Conservation (phyloP, 2,329 filamentous ascomycete genomes). For the Torrubiella hemipterigena region DNA sequence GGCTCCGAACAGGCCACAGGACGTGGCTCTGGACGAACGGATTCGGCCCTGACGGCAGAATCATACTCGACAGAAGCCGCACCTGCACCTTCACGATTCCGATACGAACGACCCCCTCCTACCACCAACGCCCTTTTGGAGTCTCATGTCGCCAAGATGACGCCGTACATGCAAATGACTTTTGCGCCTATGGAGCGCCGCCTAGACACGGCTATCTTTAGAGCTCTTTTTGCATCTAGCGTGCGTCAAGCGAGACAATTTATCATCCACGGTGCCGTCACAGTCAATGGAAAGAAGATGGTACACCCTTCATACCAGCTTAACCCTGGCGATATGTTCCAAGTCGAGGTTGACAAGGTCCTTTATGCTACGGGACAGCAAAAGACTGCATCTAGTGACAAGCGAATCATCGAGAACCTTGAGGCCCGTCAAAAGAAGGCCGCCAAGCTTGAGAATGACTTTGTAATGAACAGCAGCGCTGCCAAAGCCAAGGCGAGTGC, state of each 20-base stretch:
- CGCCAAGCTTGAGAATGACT: slow-evolving; percentile 7
- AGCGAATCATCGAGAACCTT: slow-evolving; percentile 13
- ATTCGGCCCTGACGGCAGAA: slow-evolving; percentile 18
- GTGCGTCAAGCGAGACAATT: slow-evolving; percentile 88
- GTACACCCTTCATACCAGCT: slow-evolving; percentile 81
- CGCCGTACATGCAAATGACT: slow-evolving; percentile 93
- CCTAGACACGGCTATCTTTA: slow-evolving; percentile 87
- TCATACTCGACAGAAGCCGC: slow-evolving; percentile 18
- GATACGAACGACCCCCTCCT: slow-evolving; percentile 10
- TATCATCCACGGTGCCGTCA: slow-evolving; percentile 83
- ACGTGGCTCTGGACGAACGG: slow-evolving; percentile 58
- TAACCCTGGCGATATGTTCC: slow-evolving; percentile 97
- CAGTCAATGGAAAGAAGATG: slow-evolving; percentile 97
- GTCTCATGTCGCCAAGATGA: slow-evolving; percentile 32
- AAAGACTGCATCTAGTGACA: slow-evolving; percentile 33
- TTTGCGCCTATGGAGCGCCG: slow-evolving; percentile 85
- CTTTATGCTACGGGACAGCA: slow-evolving; percentile 73
- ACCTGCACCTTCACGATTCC: slow-evolving; percentile 7
- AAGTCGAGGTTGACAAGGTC: slow-evolving; percentile 81
- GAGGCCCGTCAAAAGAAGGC: slow-evolving; percentile 15
- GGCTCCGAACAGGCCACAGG: slow-evolving; percentile 76
- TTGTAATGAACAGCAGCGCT: slow-evolving; percentile 9
- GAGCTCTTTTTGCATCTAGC: slow-evolving; percentile 88
- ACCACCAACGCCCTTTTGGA: slow-evolving; percentile 21
- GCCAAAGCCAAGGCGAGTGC: slow-evolving; percentile 1